Evolutionary conservation across 345 rosid species (phyloP).

Genomic region (Psidium guajava): DNA sequence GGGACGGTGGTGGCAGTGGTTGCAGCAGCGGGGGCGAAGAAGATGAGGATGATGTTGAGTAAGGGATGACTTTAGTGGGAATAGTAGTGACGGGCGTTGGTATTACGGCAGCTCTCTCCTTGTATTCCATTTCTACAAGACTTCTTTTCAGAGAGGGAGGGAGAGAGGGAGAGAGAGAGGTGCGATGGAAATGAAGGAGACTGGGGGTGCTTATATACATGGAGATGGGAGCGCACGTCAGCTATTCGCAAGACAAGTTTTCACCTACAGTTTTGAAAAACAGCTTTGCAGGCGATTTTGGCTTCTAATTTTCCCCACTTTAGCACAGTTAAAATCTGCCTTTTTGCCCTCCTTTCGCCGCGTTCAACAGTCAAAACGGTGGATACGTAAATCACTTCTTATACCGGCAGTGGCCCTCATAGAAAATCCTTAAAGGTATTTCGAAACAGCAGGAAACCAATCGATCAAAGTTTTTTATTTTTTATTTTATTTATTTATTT

Average conservation of each 20-base stretch:
- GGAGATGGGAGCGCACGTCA: not conserved
- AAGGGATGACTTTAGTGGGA: not conserved
- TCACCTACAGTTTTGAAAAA: not conserved
- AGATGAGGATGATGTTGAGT: not conserved
- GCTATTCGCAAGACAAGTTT: not conserved
- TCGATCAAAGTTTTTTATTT: too few relatives aligned
- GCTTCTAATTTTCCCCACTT: not conserved
- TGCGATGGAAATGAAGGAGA: not conserved
- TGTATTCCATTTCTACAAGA: not conserved
- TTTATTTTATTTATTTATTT: too few relatives aligned
- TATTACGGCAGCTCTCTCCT: not conserved
- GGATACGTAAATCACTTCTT: not conserved
- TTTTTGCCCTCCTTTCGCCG: not conserved
- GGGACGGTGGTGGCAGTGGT: not conserved
- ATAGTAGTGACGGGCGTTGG: not conserved
- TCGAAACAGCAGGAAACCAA: not conserved
- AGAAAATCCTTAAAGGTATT: not conserved
- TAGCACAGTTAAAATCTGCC: not conserved
- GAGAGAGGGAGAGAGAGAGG: not conserved
- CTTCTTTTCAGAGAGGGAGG: not conserved
- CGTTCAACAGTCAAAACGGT: not conserved
- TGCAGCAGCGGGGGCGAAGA: not conserved
- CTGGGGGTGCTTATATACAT: not conserved
- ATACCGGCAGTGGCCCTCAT: not conserved
- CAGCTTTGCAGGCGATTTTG: not conserved